Evolutionary conservation across 257 asterid species (phyloP).

Genomic region (Echium plantagineum): DNA sequence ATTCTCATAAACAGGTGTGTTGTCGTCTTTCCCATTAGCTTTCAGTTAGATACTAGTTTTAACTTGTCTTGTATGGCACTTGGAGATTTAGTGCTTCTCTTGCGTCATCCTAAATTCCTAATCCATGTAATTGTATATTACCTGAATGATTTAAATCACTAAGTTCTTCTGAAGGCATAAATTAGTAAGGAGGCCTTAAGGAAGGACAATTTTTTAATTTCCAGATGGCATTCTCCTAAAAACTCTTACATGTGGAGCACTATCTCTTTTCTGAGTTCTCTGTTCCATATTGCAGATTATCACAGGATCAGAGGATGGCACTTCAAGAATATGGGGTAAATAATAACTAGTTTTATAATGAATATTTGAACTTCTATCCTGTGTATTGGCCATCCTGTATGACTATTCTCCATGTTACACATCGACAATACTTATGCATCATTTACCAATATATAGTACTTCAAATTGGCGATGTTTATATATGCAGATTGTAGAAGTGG

Average conservation of each 20-base stretch:
- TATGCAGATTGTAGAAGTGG: slow-evolving; percentile 82
- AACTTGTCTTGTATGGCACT: neutral
- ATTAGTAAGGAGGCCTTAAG: neutral
- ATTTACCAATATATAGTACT: neutral
- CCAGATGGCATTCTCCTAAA: neutral
- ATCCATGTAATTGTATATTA: neutral
- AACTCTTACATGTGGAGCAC: neutral
- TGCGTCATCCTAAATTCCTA: neutral
- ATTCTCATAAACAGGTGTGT: slow-evolving; percentile 60
- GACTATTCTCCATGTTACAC: neutral
- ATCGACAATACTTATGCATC: neutral
- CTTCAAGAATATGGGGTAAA: slow-evolving; percentile 91
- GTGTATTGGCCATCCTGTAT: no score
- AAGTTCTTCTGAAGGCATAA: neutral
- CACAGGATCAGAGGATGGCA: slow-evolving; percentile 98
- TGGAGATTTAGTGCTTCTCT: neutral
- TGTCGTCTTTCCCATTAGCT: neutral
- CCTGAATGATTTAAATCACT: neutral
- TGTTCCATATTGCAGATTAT: slow-evolving; percentile 45
- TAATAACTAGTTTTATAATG: slow-evolving; percentile 4
- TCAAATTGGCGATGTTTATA: slow-evolving; percentile 9
- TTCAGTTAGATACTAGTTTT: neutral
- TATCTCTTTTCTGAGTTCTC: slow-evolving; percentile 1
- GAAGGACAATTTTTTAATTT: neutral
- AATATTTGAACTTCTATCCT: neutral